Evolutionary conservation across 2,329 filamentous ascomycete species (phyloP).

Genomic region (Penicillium vulpinum): DNA sequence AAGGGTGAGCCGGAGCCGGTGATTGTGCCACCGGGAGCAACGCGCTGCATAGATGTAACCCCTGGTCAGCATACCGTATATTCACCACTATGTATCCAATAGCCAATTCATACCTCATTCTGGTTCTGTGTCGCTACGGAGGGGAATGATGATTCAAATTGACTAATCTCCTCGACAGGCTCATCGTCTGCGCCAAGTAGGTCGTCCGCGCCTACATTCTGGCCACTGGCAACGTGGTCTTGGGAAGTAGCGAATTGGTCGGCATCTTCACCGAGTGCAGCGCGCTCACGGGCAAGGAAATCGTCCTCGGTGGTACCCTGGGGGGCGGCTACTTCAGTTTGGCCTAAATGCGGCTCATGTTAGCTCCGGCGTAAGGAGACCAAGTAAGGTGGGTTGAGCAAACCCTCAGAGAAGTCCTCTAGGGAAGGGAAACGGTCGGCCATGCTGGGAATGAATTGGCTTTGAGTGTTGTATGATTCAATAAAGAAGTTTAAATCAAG

Average conservation of each 20-base stretch:
- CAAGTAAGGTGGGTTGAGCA: constrained; percentile 30
- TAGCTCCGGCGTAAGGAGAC: constrained; percentile 20
- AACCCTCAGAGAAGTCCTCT: constrained; percentile 70
- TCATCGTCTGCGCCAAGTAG: constrained; percentile 59
- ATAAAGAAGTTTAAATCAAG: constrained; percentile 6
- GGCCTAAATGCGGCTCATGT: constrained; percentile 35
- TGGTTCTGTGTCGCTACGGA: constrained; percentile 68
- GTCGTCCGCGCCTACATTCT: constrained; percentile 67
- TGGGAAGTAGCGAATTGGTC: constrained; percentile 80
- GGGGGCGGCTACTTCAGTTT: constrained; percentile 35
- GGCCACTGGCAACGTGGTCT: constrained; percentile 58
- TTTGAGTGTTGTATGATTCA: constrained; percentile 5
- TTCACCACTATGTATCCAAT: background rate
- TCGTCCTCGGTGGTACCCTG: constrained; percentile 61
- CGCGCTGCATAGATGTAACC: constrained; percentile 52
- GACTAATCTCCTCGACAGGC: constrained; percentile 50
- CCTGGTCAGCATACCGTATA: constrained; percentile 18
- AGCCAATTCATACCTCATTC: constrained; percentile 62
- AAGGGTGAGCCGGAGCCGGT: constrained; percentile 67
- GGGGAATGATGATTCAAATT: constrained; percentile 89
- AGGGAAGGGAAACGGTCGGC: constrained; percentile 77
- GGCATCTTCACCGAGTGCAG: constrained; percentile 86
- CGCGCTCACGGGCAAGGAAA: constrained; percentile 90
- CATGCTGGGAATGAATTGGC: constrained; percentile 52
- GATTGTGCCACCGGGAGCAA: constrained; percentile 75